phyloP scores from a whole-genome alignment of 1,284 basidiomycete species.

The Prillingera fragicola region DNA sequence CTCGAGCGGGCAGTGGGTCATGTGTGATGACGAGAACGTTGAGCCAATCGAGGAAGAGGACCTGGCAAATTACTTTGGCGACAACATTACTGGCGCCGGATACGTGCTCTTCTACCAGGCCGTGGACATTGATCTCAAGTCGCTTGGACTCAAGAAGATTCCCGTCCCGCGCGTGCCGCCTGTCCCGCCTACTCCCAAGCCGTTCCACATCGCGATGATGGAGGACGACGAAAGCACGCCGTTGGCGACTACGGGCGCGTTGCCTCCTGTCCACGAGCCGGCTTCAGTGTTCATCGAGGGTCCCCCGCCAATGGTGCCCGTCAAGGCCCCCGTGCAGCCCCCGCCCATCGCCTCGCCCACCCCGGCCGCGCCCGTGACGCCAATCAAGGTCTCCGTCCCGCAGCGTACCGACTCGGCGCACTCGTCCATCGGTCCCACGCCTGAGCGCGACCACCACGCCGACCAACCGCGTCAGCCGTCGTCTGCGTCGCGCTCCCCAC shows the following conservation, averaged over 20 bases:
- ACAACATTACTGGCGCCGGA: constrained; percentile 77
- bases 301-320: background rate
- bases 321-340: background rate
- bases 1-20: constrained; percentile 66
- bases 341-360: background rate
- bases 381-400: background rate
- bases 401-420: background rate
- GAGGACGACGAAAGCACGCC: constrained; percentile 1
- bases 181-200: background rate
- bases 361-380: background rate
- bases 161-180: constrained; percentile 9
- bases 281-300: too few species aligned
- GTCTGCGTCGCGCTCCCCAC: background rate
- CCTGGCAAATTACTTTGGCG: constrained; percentile 90
- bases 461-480: background rate
- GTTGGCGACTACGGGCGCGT: too few species aligned
- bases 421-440: background rate
- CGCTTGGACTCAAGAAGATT: constrained; percentile 55
- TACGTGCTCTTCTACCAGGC: constrained; percentile 98
- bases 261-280: too few species aligned
- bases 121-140: constrained; percentile 67
- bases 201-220: constrained; percentile 2
- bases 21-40: constrained; percentile 94
- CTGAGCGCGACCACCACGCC: background rate
- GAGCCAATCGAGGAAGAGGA: constrained; percentile 81